Base-by-base conservation (phyloP, 306 rosid genomes). In the Vachellia collinsii region DNA sequence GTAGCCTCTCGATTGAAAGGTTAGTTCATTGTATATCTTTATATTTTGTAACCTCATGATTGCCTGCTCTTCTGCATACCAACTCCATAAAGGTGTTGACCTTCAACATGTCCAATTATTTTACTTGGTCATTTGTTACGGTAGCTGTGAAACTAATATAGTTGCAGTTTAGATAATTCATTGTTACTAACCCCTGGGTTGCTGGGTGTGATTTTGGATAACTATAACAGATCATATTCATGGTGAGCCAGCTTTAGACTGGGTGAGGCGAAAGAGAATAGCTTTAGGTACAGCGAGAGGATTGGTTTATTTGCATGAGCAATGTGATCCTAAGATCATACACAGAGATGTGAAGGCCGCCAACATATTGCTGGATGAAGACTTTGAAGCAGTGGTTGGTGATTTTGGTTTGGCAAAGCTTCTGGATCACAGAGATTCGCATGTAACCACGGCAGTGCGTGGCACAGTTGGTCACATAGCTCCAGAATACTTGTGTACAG, bases 341-440 rank as follows among this genome's bases (percentile, higher is more conserved):
- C 99, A 95, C 87, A 97, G 99, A 1, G 98, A 95, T 83, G 99
- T 95, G 68, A 95, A 95, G 83, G 99, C 99, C 0, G 99, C 99
- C 75, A 95, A 95, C 79, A 93, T 95, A 70, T 88, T 95, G 89
- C 90, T 95, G 29, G 99, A 95, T 77, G 98, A 90, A 90, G 98
- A 92, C 76, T 93, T 90, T 37, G 99, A 95, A 79, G 98, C 97
- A 9, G 98, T 95, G 46, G 99, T 95, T 50, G 99, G 99, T 80
- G 99, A 95, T 88, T 95, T 95, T 39, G 99, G 99, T 79, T 84
- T 95, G 88, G 99, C 99, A 70, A 95, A 93, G 87, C 99, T 95
- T 86, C 76, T 95, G 77, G 99, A 95, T 87, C 98, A 92, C 70
- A 92, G 94, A 85, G 99, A 95, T 79, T 93, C 99, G 16, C 99